Base-by-base conservation (phyloP, 106 monocot species). In the Cymbidium sinense region DNA sequence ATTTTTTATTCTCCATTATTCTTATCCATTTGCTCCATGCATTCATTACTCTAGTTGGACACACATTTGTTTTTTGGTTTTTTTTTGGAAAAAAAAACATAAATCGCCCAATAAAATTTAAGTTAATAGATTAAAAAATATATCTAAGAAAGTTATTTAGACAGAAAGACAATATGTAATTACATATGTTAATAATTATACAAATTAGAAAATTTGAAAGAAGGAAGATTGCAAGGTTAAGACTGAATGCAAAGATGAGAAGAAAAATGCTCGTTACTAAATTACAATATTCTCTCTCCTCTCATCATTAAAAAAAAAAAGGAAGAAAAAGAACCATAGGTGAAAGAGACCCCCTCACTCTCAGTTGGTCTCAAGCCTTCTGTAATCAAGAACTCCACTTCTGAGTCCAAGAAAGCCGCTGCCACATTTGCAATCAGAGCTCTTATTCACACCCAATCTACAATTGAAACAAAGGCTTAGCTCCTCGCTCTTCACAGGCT, bases 351-450 rank as follows among this genome's bases (percentile, higher is more conserved):
- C n/a, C n/a, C n/a, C n/a, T n/a, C 13, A 20, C 5, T 36, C 71
- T 54, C 34, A 79, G 34, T 79, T 86, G 70, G 69, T 86, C 76
- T 82, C 78, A 43, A 79, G 75, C 15, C 75, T 79, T 86, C 85
- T 86, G 58, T 79, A 82, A 29, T 78, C 78, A 20, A 85, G 36
- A 5, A 82, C 7, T 2, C 81, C 86, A 8, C 27, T 76, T 12
- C 37, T 76, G 30, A 82, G 76, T 1, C 82, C 86, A 23, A 82
- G 35, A 37, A 83, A 74, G 21, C 50, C 75, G 27, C 29, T 75
- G 35, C 9, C 23, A 23, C 86, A 86, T 54, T 81, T 81, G 83
- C 83, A 86, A 30, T 77, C 82, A 13, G 70, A 43, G 39, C 86
- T 79, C 51, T 47, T 76, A 23, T 70, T 79, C 75, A 79, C 21